A percentile compares a stretch with the other conserved stretches of the same genome.
phyloP scores from a whole-genome alignment of 2,329 filamentous ascomycete genomes.

The Westerdykella ornata region DNA sequence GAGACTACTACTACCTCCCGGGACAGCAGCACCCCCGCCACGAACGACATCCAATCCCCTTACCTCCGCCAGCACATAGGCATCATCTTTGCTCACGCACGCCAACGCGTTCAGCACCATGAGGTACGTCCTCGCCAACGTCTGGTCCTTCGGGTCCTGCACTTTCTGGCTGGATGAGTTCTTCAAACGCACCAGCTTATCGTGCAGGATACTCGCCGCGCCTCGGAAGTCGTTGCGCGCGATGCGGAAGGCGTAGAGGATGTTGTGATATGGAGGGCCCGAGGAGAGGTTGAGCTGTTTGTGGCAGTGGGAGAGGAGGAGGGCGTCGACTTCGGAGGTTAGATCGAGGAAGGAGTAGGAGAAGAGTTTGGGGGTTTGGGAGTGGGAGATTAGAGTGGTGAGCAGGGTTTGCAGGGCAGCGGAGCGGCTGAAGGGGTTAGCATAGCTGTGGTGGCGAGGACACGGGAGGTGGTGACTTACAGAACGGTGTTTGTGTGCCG shows the following conservation, averaged over 20 bases:
- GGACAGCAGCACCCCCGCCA: background rate
- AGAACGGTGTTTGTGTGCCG: constrained; percentile 66
- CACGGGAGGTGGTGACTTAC: constrained; percentile 21
- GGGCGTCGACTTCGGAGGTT: constrained; percentile 69
- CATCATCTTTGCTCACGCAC: constrained; percentile 73
- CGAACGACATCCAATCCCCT: constrained; percentile 36
- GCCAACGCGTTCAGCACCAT: constrained; percentile 87
- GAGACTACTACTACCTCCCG: too few relatives aligned
- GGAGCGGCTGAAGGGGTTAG: constrained; percentile 46
- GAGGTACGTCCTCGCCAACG: constrained; percentile 68
- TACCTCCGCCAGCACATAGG: constrained; percentile 63
- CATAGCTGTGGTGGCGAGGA: background rate
- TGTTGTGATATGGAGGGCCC: constrained; percentile 69
- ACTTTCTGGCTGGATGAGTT: constrained; percentile 31
- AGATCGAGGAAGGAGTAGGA: constrained; percentile 72
- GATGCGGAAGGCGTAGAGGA: constrained; percentile 87
- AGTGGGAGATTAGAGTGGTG: constrained; percentile 31
- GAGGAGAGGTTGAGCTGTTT: constrained; percentile 58
- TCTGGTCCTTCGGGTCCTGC: constrained; percentile 46
- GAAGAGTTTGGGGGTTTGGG: constrained; percentile 48
- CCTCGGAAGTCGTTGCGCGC: constrained; percentile 81
- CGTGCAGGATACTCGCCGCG: constrained; percentile 53
- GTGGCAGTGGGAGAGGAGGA: constrained; percentile 65
- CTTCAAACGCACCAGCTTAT: constrained; percentile 49
- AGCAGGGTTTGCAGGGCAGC: constrained; percentile 64